These are phyloP conservation scores for Rutstroemia sydowiana DNA, from an alignment of 2,329 filamentous ascomycete species.

Conservation along the genomic window DNA sequence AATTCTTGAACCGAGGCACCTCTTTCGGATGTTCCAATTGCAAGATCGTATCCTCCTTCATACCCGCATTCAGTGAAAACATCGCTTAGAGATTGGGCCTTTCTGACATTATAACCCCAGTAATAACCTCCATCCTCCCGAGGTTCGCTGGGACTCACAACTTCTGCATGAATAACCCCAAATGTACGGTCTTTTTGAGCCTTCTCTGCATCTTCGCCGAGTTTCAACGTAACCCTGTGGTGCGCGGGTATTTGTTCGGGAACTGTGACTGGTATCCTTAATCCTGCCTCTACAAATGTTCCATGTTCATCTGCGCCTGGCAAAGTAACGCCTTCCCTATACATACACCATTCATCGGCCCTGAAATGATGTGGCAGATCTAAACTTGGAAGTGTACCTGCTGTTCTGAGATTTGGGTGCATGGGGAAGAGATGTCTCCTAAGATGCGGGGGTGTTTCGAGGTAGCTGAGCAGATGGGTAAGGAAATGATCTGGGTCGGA, in stretches of 20 bases:
- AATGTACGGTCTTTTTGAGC: conserved; percentile 24
- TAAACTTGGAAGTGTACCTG: conserved; percentile 66
- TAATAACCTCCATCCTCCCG: conserved; percentile 74
- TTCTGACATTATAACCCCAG: conserved; percentile 74
- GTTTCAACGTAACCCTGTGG: conserved; percentile 66
- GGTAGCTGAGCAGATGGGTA: conserved; percentile 68
- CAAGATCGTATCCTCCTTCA: conserved; percentile 73
- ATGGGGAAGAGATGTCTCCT: conserved; percentile 67
- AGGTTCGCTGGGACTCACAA: conserved; percentile 61
- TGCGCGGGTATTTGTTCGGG: conserved; percentile 51
- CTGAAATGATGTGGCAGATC: conserved; percentile 82
- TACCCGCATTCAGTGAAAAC: conserved; percentile 73
- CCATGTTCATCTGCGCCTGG: conserved; percentile 35
- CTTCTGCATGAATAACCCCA: conserved; percentile 38
- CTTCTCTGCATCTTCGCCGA: conserved; percentile 41
- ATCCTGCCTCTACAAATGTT: conserved; percentile 52
- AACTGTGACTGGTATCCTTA: conserved; percentile 43
- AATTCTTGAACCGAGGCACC: conserved; percentile 38
- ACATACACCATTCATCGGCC: conserved; percentile 68
- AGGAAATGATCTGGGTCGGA: conserved; percentile 73
- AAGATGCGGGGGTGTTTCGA: conserved; percentile 80
- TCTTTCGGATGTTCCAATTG: conserved; percentile 76
- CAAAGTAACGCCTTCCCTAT: conserved; percentile 68
- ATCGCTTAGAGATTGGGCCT: conserved; percentile 56
- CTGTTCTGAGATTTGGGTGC: conserved; percentile 68